Percentiles rank a stretch among this genome's conserved stretches.
These are phyloP conservation scores for Santalum album DNA, from an alignment of 164 flowering plant species.

Conservation along the genomic window DNA sequence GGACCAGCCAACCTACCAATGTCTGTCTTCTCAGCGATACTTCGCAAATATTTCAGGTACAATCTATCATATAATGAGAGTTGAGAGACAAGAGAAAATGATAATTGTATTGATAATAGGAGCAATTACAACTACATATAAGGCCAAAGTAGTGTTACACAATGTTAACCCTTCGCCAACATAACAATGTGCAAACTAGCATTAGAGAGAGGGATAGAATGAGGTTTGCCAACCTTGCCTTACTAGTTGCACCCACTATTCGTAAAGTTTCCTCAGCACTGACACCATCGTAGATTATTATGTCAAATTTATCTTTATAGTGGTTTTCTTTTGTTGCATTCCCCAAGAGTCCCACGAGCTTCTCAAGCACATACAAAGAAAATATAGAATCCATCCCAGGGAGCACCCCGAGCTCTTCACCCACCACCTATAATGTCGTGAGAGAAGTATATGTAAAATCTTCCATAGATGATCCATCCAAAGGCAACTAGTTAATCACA, in stretches of 20 bases:
- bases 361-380: slow-evolving; percentile 46
- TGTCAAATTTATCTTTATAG: slow-evolving; percentile 38
- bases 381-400: slow-evolving; percentile 92
- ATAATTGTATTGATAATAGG: no score
- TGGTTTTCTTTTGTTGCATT: slow-evolving; percentile 16
- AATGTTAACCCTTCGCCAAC: no score
- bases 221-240: slow-evolving; percentile 46
- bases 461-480: slow-evolving; percentile 6
- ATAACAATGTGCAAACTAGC: no score
- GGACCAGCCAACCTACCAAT: slow-evolving; percentile 81
- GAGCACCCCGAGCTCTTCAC: slow-evolving; percentile 95
- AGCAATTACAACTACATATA: no score
- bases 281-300: slow-evolving; percentile 73
- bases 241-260: slow-evolving; percentile 58
- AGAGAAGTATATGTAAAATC: slow-evolving; percentile 1
- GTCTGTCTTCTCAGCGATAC: slow-evolving; percentile 79
- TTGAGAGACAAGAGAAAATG: no score
- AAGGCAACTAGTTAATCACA: not conserved
- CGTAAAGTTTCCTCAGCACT: slow-evolving; percentile 74
- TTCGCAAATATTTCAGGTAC: slow-evolving; percentile 74
- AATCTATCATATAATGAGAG: slow-evolving; percentile 47
- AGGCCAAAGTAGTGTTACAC: no score
- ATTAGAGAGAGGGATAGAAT: slow-evolving; percentile 8
- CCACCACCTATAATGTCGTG: slow-evolving; percentile 55
- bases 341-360: slow-evolving; percentile 34